Evolutionary conservation across 257 asterid species (phyloP), one percentile per base, ranked within the genome.

Genomic region (Cynanchum wilfordii): DNA sequence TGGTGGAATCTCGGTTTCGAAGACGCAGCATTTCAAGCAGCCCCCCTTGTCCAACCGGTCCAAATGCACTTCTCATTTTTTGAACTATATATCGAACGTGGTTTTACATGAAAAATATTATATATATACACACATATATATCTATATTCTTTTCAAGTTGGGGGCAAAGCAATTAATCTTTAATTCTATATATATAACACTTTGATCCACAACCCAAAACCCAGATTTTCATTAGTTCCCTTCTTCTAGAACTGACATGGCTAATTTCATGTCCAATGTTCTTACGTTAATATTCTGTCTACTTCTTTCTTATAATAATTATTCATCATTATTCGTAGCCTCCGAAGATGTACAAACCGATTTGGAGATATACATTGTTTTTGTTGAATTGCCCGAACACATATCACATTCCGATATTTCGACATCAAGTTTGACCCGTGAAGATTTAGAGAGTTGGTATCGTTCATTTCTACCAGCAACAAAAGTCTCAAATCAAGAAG

Each of bases 341-440:
- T 58, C 24, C 5, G 52, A 17, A 10, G 10, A 57, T 24, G 33
- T 19, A 3, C 58, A 54, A 0, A 19, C 19, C 27, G 20, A 33
- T 22, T 51, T 45, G 12, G 76, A 72, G 30, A 72, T 51, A 30
- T 50, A 63, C 4, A 73, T 73, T 11, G 77, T 73, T 29, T 65
- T 63, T 12, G 71, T 73, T n/a, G 42, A 49, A 25, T 13, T 33
- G 5, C 71, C 71, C 0, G 27, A 33, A 0, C 40, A 50, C 50
- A 30, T 33, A 33, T 3, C 0, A 6, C 80, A 33, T 19, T 49
- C 65, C 19, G 36, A 47, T 4, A 5, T 62, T n/a, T 19, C 17
- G 2, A 12, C 62, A 15, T 44, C 51, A 38, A 58, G 19, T 20
- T 58, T 58, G 27, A 10, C 29, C 70, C 27, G n/a, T 10, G 71